Percentiles rank a stretch among this genome's conserved stretches.
phyloP scores from a whole-genome alignment of 1,139 yeast species.

The Saccharomyces hybrid region DNA sequence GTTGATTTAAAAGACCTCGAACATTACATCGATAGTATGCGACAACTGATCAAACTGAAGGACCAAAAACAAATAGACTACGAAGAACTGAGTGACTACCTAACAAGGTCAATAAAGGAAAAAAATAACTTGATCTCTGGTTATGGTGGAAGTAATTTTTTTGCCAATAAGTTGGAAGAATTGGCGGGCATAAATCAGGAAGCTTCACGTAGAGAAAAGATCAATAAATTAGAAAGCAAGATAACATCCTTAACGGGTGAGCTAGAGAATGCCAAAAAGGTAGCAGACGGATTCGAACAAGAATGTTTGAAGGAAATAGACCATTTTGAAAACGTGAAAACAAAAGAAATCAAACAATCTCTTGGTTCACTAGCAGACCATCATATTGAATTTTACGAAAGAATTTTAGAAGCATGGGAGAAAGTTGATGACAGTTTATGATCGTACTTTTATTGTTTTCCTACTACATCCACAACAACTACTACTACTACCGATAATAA shows the following conservation, averaged over 20 bases:
- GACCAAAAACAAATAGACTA: slow-evolving; percentile 89
- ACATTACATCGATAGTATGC: slow-evolving; percentile 71
- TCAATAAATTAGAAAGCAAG: slow-evolving; percentile 46
- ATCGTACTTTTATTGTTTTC: slow-evolving; percentile 1
- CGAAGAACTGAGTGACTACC: slow-evolving; percentile 76
- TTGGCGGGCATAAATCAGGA: slow-evolving; percentile 54
- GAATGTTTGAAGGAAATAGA: slow-evolving; percentile 65
- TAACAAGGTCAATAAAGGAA: slow-evolving; percentile 62
- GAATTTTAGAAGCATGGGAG: slow-evolving; percentile 67
- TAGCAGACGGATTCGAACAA: slow-evolving; percentile 62
- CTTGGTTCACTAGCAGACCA: slow-evolving; percentile 65
- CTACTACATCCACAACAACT: neutral
- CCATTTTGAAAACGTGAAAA: slow-evolving; percentile 74
- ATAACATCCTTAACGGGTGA: slow-evolving; percentile 51
- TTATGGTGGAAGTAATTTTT: slow-evolving; percentile 43
- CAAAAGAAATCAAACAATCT: slow-evolving; percentile 64
- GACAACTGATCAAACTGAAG: slow-evolving; percentile 68
- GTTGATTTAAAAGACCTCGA: slow-evolving; percentile 82
- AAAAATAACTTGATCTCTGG: slow-evolving; percentile 55
- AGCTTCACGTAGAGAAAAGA: slow-evolving; percentile 44
- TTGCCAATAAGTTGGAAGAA: slow-evolving; percentile 50
- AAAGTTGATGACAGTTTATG: slow-evolving; percentile 39
- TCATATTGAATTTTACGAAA: slow-evolving; percentile 67
- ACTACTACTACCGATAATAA: no score
- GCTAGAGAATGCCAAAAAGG: slow-evolving; percentile 57